Percentiles rank a stretch among this genome's conserved stretches.
Conservation (phyloP, 148 eudicot species). For the Fagopyrum esculentum region DNA sequence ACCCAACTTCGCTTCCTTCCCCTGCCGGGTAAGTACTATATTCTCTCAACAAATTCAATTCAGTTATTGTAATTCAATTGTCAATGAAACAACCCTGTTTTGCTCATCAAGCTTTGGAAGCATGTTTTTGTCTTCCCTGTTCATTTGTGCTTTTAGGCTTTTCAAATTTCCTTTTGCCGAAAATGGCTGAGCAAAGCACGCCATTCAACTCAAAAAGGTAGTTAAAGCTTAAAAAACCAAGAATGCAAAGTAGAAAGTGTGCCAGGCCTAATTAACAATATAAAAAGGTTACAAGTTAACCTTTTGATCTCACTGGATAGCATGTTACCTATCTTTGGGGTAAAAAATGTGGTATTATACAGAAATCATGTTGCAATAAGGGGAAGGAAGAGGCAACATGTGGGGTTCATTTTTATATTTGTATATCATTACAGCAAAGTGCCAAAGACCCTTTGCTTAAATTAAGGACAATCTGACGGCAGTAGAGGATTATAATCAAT, state of each 20-base stretch:
- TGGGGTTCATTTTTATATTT: neutral
- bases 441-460: neutral
- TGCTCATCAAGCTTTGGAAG: neutral
- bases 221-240: neutral
- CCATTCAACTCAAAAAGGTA: neutral
- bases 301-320: neutral
- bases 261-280: neutral
- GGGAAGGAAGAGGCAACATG: neutral
- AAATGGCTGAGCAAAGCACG: neutral
- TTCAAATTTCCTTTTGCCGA: neutral
- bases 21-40: constrained; percentile 19
- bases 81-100: neutral
- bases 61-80: neutral
- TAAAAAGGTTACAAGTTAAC: neutral
- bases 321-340: neutral
- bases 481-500: neutral
- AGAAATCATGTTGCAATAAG: neutral
- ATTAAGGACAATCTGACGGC: neutral
- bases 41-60: neutral
- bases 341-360: neutral
- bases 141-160: constrained; percentile 2
- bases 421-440: neutral
- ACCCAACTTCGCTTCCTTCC: constrained; percentile 55
- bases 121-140: neutral
- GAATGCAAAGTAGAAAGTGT: neutral